Percentiles rank a stretch among this genome's conserved stretches.
Conservation (phyloP, 2,329 filamentous ascomycete genomes). For the Neofusicoccum kwambonambiense region DNA sequence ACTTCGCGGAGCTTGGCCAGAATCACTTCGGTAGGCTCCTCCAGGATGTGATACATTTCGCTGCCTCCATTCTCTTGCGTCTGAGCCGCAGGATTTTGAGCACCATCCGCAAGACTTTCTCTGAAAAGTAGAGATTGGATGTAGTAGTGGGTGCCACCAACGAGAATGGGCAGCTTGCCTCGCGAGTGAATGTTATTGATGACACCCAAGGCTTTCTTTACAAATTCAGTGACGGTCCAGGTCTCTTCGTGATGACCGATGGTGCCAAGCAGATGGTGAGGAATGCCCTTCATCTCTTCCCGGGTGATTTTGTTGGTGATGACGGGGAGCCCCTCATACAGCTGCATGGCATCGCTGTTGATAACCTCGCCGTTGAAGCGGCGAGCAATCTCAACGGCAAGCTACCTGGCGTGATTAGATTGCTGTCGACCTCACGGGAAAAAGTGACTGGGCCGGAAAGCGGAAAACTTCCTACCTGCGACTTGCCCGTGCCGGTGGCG, state of each 20-base stretch:
- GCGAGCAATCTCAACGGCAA: conserved; percentile 83
- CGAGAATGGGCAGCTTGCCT: conserved; percentile 81
- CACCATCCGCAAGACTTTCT: conserved; percentile 53
- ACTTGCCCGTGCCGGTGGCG: conserved; percentile 91
- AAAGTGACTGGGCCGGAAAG: not conserved
- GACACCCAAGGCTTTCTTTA: conserved; percentile 63
- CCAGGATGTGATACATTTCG: conserved; percentile 63
- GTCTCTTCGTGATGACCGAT: conserved; percentile 73
- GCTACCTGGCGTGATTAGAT: conserved; percentile 54
- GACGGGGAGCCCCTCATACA: conserved; percentile 87
- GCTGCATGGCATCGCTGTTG: conserved; percentile 97
- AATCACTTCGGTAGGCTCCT: conserved; percentile 69
- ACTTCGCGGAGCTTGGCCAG: conserved; percentile 71
- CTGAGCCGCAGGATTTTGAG: conserved; percentile 27
- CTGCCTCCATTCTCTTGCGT: not conserved
- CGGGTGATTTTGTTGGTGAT: conserved; percentile 89
- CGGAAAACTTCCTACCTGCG: conserved; percentile 61
- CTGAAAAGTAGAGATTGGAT: conserved; percentile 84
- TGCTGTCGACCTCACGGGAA: not conserved
- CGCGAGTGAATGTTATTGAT: conserved; percentile 77
- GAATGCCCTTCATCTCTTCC: conserved; percentile 73
- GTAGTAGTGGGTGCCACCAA: conserved; percentile 96
- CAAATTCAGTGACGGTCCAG: conserved; percentile 81
- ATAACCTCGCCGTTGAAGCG: conserved; percentile 89
- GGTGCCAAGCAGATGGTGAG: conserved; percentile 83